Evolutionary conservation across 2,329 filamentous ascomycete genomes (phyloP).

Genomic region (Diplodia seriata): DNA sequence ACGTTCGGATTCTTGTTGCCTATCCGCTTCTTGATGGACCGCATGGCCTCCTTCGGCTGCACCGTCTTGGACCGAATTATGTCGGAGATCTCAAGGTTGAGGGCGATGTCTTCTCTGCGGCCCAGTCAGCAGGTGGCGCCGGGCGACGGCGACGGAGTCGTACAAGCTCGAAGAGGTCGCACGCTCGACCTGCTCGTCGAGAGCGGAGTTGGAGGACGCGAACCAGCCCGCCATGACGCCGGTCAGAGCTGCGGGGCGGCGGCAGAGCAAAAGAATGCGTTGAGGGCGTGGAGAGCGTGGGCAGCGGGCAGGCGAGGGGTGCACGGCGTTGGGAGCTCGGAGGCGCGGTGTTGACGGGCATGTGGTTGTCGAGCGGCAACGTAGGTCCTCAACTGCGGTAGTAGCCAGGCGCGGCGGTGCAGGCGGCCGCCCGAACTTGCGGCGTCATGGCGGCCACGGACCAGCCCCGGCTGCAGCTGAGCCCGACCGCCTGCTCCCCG

Average conservation of each 20-base stretch:
- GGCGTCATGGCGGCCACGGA: constrained; percentile 25
- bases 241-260: constrained; percentile 17
- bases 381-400: constrained; percentile 2
- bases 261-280: background rate
- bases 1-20: constrained; percentile 98
- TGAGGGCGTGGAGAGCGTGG: constrained; percentile 10
- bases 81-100: constrained; percentile 98
- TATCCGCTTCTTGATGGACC: constrained; percentile 89
- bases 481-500: constrained; percentile 24
- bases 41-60: constrained; percentile 97
- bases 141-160: constrained; percentile 43
- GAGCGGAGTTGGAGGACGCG: constrained; percentile 82
- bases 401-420: constrained; percentile 1
- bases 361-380: constrained; percentile 14
- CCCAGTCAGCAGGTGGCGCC: constrained; percentile 31
- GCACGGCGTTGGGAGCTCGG: constrained; percentile 2
- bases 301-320: constrained; percentile 4
- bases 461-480: background rate
- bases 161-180: constrained; percentile 94
- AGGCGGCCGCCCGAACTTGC: constrained; percentile 4
- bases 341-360: constrained; percentile 20
- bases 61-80: constrained; percentile 97
- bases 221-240: constrained; percentile 91
- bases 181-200: constrained; percentile 97
- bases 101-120: constrained; percentile 86